Conservation (phyloP, 805 yeast genomes). For the Schizosaccharomyces octosporus region DNA sequence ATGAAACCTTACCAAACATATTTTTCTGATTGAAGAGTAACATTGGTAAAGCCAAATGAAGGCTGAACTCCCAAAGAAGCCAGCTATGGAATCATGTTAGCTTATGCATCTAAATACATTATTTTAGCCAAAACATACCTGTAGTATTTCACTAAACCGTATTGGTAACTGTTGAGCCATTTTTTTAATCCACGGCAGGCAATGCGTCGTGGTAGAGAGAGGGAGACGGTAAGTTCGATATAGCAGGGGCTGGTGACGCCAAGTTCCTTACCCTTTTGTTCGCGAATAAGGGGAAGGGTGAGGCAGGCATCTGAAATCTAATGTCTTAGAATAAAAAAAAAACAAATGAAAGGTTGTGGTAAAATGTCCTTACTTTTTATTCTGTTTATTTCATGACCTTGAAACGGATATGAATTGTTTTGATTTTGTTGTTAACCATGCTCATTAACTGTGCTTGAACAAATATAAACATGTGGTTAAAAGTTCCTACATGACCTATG, state of each 20-base stretch:
- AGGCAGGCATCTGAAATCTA: too few relatives aligned
- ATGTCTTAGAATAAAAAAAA: too few relatives aligned
- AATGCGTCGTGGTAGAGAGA: neutral
- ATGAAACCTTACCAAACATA: constrained; percentile 52
- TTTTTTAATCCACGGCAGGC: neutral
- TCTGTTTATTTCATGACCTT: too few relatives aligned
- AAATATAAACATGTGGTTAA: too few relatives aligned
- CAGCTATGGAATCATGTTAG: constrained; percentile 20
- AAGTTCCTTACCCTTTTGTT: neutral
- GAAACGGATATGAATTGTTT: too few relatives aligned
- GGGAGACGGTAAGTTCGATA: neutral
- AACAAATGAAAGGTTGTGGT: too few relatives aligned
- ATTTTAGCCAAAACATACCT: neutral
- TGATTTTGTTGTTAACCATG: too few relatives aligned
- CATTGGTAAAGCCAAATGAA: constrained; percentile 73
- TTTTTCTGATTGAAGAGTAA: constrained; percentile 81
- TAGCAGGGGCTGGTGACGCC: neutral
- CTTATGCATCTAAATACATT: neutral
- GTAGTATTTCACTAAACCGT: constrained; percentile 1
- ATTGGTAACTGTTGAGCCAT: constrained; percentile 3
- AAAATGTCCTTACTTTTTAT: too few relatives aligned
- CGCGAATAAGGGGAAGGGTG: too few relatives aligned
- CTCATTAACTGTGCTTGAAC: too few relatives aligned
- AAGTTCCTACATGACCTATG: too few relatives aligned
- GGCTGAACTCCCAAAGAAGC: constrained; percentile 66